These are phyloP conservation scores for Simplicillium aogashimaense DNA, from an alignment of 2,329 filamentous ascomycete species.

Conservation along the genomic window DNA sequence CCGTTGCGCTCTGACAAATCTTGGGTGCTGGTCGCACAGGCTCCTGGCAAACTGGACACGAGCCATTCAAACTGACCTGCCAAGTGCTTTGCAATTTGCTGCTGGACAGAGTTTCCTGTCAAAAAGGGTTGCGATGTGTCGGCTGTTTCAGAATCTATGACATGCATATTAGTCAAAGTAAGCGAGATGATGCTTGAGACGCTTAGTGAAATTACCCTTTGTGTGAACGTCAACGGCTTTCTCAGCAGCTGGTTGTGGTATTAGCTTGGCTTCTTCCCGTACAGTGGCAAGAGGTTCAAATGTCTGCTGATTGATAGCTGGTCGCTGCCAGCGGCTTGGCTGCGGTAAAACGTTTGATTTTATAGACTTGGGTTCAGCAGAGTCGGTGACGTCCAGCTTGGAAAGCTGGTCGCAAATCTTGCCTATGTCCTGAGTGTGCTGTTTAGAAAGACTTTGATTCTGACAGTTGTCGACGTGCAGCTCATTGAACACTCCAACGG, in stretches of 20 bases:
- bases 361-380: slow-evolving; percentile 5
- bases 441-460: slow-evolving; percentile 8
- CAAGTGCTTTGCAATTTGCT: slow-evolving; percentile 30
- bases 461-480: slow-evolving; percentile 14
- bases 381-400: slow-evolving; percentile 2
- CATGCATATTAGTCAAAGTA: slow-evolving; percentile 8
- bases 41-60: slow-evolving; percentile 25
- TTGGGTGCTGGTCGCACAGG: slow-evolving; percentile 10
- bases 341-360: slow-evolving; percentile 11
- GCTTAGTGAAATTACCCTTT: too few relatives aligned
- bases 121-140: slow-evolving; percentile 10
- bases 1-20: too few relatives aligned
- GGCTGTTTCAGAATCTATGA: slow-evolving; percentile 14
- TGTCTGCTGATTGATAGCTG: slow-evolving; percentile 17
- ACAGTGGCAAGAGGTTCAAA: slow-evolving; percentile 17
- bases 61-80: slow-evolving; percentile 42
- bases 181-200: too few relatives aligned
- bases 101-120: background rate
- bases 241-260: background rate
- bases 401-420: background rate
- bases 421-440: background rate
- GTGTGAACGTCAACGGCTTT: too few relatives aligned
- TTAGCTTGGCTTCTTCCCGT: background rate
- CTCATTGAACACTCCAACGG: slow-evolving; percentile 12
- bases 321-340: slow-evolving; percentile 16